Base-by-base conservation (phyloP, 768 basidiomycete genomes). In the Agrocybe praecox region DNA sequence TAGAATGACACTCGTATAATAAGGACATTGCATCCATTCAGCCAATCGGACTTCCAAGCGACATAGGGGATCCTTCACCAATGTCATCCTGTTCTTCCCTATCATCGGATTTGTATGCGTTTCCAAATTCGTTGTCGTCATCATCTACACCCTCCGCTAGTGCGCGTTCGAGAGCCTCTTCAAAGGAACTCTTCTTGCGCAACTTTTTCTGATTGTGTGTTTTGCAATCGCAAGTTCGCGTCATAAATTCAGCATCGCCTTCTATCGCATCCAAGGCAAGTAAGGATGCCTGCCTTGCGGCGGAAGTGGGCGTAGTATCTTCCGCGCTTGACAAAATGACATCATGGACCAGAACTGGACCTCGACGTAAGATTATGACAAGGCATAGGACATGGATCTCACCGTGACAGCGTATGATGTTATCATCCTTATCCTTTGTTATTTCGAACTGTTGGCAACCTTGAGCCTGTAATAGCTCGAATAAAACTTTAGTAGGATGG, bases 401-500 rank as follows among this genome's bases (percentile, higher is more conserved):
- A 89, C 88, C 83, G 47, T 84, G 75, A 66, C 84, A 88, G 21
- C 69, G 72, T 56, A 78, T 75, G 21, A 65, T 56, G 46, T 67
- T 69, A 43, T 71, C 69, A 47, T 63, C 64, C 61, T 76, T 75
- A 52, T 83, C 82, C 62, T 85, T 90, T 46, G 75, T 66, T 45
- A 89, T 78, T 56, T 81, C 76, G 55, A 91, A 88, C 54, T 79
- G 73, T 49, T 85, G 86, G 63, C 92, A 92, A 43, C 87, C 86
- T 61, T 87, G 81, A 24, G 83, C 80, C 65, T 92, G 88, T 51
- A 92, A 74, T 23, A 90, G 67, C 64, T 93, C 90, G 52, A 87
- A 86, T 12, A 94, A 76, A 51, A 84, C 75, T 65, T 88, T 88
- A 22, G 88, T 90, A 1, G 92, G 92, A 69, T 93, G 90, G 61